Percentiles rank a stretch among this genome's conserved stretches.
Evolutionary conservation across 2,329 filamentous ascomycete genomes (phyloP).

Genomic region (Diplodia scrobiculata): DNA sequence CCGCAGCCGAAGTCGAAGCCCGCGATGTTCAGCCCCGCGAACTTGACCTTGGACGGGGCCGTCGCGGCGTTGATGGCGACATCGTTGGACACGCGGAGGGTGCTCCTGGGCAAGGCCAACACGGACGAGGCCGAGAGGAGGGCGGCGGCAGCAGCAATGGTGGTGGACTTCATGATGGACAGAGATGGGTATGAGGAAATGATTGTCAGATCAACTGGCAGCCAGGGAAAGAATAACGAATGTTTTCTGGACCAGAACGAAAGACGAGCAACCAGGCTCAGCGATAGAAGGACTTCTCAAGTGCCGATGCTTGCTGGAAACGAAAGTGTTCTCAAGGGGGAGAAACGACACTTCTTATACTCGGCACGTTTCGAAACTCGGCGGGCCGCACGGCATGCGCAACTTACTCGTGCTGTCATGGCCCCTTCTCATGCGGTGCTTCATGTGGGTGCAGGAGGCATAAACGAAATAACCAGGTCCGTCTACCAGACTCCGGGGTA

Average conservation of each 20-base stretch:
- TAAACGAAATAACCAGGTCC: constrained; percentile 19
- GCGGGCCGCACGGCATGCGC: background rate
- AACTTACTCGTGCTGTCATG: background rate
- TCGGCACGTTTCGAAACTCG: background rate
- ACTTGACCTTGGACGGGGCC: constrained; percentile 33
- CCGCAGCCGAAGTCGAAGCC: constrained; percentile 55
- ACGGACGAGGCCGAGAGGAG: background rate
- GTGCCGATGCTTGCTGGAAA: background rate
- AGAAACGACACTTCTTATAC: constrained; percentile 1
- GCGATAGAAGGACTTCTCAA: background rate
- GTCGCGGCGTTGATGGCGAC: background rate
- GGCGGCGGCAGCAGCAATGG: background rate
- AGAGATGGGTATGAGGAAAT: too few relatives aligned
- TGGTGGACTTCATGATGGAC: background rate
- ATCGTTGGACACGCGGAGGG: background rate
- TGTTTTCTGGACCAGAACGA: background rate
- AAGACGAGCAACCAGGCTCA: constrained; percentile 17
- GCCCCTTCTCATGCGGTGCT: background rate
- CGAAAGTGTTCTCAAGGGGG: background rate
- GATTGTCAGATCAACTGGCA: background rate
- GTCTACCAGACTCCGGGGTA: constrained; percentile 1
- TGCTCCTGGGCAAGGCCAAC: background rate
- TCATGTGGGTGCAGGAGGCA: background rate
- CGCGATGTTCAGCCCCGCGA: constrained; percentile 49
- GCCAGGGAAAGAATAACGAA: background rate